Base-by-base conservation (phyloP, 768 basidiomycete species). In the Suillus placidus region DNA sequence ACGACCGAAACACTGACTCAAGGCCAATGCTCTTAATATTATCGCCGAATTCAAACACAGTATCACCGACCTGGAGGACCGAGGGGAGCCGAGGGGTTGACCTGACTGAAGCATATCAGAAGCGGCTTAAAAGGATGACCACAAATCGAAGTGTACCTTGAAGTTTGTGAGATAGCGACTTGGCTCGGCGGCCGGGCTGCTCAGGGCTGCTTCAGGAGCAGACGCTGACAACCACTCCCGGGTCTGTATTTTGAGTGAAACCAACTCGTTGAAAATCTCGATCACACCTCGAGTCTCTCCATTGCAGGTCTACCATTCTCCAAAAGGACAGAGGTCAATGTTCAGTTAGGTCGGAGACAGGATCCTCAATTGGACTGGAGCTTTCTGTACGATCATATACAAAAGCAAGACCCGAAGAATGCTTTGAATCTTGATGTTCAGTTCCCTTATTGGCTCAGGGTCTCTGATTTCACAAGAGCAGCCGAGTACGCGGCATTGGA, bases 11-110 rank as follows among this genome's bases (percentile, higher is more conserved):
- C 95, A 71, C 93, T 95, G 66, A 26, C 26, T 26, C 26, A 26
- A 99, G 85, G 81, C 99, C 97, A 71, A 99, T 92, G 61, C 94
- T 95, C 84, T 97, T 95, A 84, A 30, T 18, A 52, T 18, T 10
- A 30, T 98, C 97, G 69, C 95, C 97, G 74, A 99, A 94, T 81
- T 99, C 97, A 57, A 99, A 90, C 67, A 98, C 84, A 64, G 98
- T 78, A 61, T 97, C 97, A 66, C 97, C 97, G 68, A 51, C 23
- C 23, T 14, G n/a, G 5, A 47, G 47, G 12, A 47, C n/a, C 47
- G 47, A 23, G 10, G n/a, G 12, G 12, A 23, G 23, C 47, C 23
- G 47, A 49, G 23, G 49, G 26, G 82, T 98, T 95, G 74, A 98
- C 91, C 95, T 96, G 66, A 35, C 45, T 12, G 47, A 49, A 67